Percentiles rank a stretch among this genome's conserved stretches.
phyloP scores from a whole-genome alignment of 2,329 filamentous ascomycete species.

The Ceratocystis destructans region DNA sequence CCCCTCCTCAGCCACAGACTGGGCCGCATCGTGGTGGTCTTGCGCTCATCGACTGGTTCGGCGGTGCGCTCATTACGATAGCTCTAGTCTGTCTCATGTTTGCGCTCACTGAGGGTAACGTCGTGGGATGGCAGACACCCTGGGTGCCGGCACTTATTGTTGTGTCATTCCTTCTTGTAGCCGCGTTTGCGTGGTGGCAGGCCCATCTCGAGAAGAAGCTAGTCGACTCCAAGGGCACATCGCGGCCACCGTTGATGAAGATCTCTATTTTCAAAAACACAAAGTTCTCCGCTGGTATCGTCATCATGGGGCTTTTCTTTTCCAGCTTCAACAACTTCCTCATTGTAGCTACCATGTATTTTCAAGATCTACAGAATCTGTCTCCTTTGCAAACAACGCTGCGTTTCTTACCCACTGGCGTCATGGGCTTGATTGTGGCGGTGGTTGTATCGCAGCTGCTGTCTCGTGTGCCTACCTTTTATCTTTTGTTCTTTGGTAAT shows the following conservation, averaged over 20 bases:
- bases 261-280: constrained; percentile 47
- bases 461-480: constrained; percentile 42
- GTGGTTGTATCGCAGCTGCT: constrained; percentile 43
- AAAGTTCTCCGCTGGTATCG: constrained; percentile 48
- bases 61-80: constrained; percentile 47
- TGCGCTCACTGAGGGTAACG: constrained; percentile 54
- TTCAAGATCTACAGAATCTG: constrained; percentile 51
- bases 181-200: constrained; percentile 48
- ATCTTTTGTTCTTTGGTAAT: constrained; percentile 45
- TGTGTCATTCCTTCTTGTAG: constrained; percentile 42
- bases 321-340: constrained; percentile 54
- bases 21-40: constrained; percentile 4
- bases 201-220: constrained; percentile 40
- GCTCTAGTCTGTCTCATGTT: constrained; percentile 51
- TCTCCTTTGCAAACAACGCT: constrained; percentile 52
- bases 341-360: constrained; percentile 56
- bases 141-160: constrained; percentile 49
- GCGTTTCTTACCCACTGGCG: constrained; percentile 53
- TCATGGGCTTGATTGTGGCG: constrained; percentile 44
- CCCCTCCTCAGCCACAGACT: constrained; percentile 25
- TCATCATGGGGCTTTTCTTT: constrained; percentile 54
- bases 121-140: constrained; percentile 50
- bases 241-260: constrained; percentile 34
- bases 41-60: constrained; percentile 43
- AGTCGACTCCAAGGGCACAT: constrained; percentile 21